These are phyloP conservation scores for Euphorbia peplus DNA, from an alignment of 345 rosid genomes.

Conservation along the genomic window DNA sequence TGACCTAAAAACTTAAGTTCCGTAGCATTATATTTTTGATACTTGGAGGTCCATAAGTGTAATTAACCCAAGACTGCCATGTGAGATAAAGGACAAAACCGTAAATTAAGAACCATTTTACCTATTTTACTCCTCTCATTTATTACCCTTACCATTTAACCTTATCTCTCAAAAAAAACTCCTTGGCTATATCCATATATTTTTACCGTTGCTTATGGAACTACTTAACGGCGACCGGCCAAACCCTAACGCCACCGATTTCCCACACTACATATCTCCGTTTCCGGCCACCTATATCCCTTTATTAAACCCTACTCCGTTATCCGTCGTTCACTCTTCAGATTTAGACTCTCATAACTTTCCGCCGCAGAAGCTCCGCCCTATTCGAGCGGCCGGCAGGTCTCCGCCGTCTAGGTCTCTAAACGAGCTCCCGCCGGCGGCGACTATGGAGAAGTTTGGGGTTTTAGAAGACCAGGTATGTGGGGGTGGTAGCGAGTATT, in stretches of 20 bases:
- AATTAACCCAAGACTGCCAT: too few species aligned
- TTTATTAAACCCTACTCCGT: conserved; percentile 17
- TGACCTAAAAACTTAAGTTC: too few species aligned
- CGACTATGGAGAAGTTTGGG: conserved; percentile 31
- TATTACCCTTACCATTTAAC: conserved; percentile 15
- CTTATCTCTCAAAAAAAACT: conserved; percentile 1
- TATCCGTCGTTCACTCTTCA: not conserved
- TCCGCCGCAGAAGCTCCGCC: conserved; percentile 65
- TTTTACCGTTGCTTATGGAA: conserved; percentile 37
- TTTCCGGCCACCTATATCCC: conserved; percentile 32
- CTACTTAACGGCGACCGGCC: conserved; percentile 45
- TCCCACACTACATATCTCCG: conserved; percentile 40
- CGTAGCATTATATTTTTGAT: too few species aligned
- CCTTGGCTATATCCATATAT: not conserved
- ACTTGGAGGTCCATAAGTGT: too few species aligned
- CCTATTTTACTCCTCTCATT: conserved; percentile 9
- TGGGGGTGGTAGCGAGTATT: conserved; percentile 23
- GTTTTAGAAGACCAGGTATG: conserved; percentile 31
- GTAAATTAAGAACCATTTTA: conserved; percentile 5
- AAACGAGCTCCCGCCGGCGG: conserved; percentile 23
- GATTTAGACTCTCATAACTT: conserved; percentile 18
- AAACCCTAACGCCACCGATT: conserved; percentile 23
- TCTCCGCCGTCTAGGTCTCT: conserved; percentile 27
- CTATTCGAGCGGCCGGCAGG: conserved; percentile 46
- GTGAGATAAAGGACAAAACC: not conserved